Conservation (phyloP, 441 rosid genomes). For the Adansonia grandidieri region DNA sequence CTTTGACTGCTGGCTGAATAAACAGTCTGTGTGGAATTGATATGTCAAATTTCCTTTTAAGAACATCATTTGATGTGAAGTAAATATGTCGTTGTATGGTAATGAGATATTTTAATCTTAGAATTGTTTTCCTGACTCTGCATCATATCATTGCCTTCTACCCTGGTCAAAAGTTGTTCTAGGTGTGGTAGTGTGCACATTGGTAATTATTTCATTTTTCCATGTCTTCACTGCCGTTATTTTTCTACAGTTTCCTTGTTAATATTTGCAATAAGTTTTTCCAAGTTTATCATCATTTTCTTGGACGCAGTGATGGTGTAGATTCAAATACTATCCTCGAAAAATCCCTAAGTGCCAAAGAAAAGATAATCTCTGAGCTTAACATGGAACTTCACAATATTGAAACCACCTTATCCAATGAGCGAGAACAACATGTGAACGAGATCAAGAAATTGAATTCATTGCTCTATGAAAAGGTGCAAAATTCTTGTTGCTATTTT, state of each 20-base stretch:
- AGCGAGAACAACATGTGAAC: conserved; percentile 79
- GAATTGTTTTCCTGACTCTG: background rate
- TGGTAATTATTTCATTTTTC: conserved; percentile 9
- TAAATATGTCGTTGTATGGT: background rate
- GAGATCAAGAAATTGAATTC: conserved; percentile 85
- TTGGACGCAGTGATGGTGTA: conserved; percentile 59
- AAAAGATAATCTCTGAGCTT: conserved; percentile 91
- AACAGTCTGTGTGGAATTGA: background rate
- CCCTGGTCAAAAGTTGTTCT: background rate
- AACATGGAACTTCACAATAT: conserved; percentile 90
- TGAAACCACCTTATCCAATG: conserved; percentile 78
- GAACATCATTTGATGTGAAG: background rate
- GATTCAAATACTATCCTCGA: conserved; percentile 87
- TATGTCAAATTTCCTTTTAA: conserved; percentile 4
- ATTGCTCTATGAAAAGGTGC: conserved; percentile 76
- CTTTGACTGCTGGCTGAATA: background rate
- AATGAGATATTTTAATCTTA: background rate
- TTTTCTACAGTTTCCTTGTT: conserved; percentile 12
- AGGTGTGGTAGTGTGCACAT: background rate
- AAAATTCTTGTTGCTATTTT: background rate
- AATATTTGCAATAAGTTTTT: conserved; percentile 24
- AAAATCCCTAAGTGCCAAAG: conserved; percentile 87
- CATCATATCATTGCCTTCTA: background rate
- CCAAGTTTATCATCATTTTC: conserved; percentile 28
- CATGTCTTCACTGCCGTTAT: background rate